Conservation (phyloP, 164 flowering plant species). For the Magnolia kwangsiensis region DNA sequence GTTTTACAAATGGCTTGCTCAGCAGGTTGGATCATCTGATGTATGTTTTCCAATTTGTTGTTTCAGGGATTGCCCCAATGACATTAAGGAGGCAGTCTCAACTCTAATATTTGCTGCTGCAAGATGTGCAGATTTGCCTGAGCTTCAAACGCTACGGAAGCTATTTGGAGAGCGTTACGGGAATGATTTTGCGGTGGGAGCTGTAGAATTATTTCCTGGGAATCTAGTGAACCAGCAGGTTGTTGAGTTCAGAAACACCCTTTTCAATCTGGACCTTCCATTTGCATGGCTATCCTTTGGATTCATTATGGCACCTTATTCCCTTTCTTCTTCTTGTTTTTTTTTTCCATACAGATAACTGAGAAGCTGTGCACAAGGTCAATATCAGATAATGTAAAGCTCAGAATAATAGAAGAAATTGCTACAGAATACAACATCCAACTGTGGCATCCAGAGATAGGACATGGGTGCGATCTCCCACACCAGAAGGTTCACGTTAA, state of each 20-base stretch:
- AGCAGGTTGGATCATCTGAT: neutral
- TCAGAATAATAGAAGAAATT: constrained; percentile 54
- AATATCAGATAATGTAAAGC: constrained; percentile 51
- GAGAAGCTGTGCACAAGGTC: constrained; percentile 38
- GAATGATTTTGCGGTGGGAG: constrained; percentile 37
- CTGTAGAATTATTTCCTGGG: constrained; percentile 58
- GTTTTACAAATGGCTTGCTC: neutral
- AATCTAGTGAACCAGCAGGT: constrained; percentile 71
- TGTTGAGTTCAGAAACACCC: neutral
- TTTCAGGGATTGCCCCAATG: constrained; percentile 73
- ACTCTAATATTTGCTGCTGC: constrained; percentile 78
- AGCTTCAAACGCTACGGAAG: constrained; percentile 54
- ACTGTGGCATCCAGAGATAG: constrained; percentile 34
- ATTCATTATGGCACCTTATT: neutral
- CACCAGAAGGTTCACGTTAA: constrained; percentile 18
- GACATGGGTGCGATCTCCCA: constrained; percentile 20
- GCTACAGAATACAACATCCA: constrained; percentile 34
- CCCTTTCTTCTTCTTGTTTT: too few species aligned
- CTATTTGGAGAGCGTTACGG: constrained; percentile 77
- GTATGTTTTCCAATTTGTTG: neutral
- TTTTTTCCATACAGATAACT: constrained; percentile 11
- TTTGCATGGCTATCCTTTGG: neutral
- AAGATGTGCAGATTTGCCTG: constrained; percentile 80
- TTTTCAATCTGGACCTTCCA: neutral
- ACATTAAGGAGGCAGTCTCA: constrained; percentile 77